Conservation (phyloP, 805 yeast genomes). For the Hanseniaspora nectarophila region DNA sequence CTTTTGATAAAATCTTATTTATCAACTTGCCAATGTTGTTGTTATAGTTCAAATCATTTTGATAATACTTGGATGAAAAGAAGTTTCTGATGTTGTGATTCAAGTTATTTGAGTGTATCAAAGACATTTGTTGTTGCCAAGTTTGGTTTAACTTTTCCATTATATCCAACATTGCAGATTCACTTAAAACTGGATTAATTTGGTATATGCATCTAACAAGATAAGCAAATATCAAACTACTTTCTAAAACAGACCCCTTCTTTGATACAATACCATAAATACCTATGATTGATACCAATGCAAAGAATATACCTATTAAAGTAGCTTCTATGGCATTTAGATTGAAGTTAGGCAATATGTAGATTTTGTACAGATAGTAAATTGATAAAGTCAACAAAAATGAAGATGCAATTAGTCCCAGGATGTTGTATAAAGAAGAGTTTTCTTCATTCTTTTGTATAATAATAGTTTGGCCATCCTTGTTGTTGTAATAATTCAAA, state of each 20-base stretch:
- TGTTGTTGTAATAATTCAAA: conserved; percentile 1
- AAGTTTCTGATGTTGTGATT: conserved; percentile 8
- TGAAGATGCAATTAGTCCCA: conserved; percentile 60
- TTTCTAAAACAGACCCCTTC: conserved; percentile 81
- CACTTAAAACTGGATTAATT: conserved; percentile 76
- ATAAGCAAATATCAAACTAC: conserved; percentile 75
- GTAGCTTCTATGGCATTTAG: conserved; percentile 68
- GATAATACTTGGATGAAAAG: neutral
- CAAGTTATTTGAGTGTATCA: conserved; percentile 7
- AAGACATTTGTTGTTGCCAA: conserved; percentile 22
- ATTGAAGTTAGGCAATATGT: conserved; percentile 60
- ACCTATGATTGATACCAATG: conserved; percentile 62
- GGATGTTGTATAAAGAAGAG: conserved; percentile 70
- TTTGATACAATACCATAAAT: conserved; percentile 73
- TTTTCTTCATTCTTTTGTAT: conserved; percentile 26
- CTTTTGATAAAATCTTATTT: neutral
- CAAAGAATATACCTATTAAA: conserved; percentile 71
- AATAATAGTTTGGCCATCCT: conserved; percentile 1
- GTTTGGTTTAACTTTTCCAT: conserved; percentile 30
- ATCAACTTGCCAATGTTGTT: neutral
- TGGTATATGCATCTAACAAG: conserved; percentile 88
- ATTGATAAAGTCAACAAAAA: conserved; percentile 62
- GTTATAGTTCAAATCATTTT: neutral
- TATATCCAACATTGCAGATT: conserved; percentile 37
- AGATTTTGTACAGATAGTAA: conserved; percentile 72